Evolutionary conservation across 345 rosid genomes (phyloP).

Genomic region (Moringa oleifera): DNA sequence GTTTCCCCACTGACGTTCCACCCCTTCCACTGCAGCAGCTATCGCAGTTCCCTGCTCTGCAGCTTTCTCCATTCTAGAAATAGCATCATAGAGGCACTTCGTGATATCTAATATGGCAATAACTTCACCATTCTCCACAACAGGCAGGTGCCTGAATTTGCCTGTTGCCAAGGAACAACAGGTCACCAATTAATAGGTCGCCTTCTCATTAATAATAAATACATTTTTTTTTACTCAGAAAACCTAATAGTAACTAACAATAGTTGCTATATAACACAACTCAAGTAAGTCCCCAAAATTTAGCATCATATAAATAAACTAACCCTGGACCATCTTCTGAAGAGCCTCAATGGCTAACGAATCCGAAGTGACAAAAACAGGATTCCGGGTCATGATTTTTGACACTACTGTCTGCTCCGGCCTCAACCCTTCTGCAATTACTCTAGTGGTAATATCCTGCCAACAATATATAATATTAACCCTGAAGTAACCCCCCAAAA

Average conservation of each 20-base stretch:
- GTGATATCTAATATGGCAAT: conserved; percentile 95
- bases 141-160: conserved; percentile 95
- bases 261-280: too few relatives aligned
- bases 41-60: conserved; percentile 97
- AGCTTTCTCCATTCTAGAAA: conserved; percentile 96
- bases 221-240: background rate
- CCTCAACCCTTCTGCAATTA: conserved; percentile 88
- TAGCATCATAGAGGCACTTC: conserved; percentile 94
- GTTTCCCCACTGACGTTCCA: conserved; percentile 88
- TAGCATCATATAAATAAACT: conserved; percentile 8
- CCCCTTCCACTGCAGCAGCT: conserved; percentile 98
- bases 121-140: conserved; percentile 98
- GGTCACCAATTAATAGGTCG: background rate
- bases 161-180: conserved; percentile 34
- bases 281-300: background rate
- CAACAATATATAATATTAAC: background rate
- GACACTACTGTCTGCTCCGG: conserved; percentile 91
- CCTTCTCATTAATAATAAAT: background rate
- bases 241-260: background rate
- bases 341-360: conserved; percentile 91
- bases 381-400: conserved; percentile 87
- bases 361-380: conserved; percentile 81
- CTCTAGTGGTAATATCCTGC: conserved; percentile 74
- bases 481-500: background rate
- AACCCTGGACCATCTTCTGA: conserved; percentile 96